Evolutionary conservation across 352 stramenopile genomes (phyloP), one percentile per base, ranked within the genome.

Genomic region (Globisporangium splendens): DNA sequence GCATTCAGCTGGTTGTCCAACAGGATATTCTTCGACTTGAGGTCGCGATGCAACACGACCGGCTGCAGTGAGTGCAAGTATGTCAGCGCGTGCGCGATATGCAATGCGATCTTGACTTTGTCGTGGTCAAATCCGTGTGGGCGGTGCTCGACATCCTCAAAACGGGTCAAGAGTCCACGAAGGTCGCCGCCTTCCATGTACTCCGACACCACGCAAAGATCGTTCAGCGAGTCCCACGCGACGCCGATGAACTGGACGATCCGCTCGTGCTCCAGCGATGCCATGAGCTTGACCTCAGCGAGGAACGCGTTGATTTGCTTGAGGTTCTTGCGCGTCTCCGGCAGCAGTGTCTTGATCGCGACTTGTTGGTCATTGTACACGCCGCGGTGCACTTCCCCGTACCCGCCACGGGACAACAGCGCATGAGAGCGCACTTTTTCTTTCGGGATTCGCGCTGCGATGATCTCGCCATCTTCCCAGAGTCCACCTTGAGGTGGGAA

Each of bases 131-230:
- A 74, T n/a, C n/a, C 24, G 5, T 31, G 24, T 5, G 24, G 2
- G 5, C 2, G 2, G 24, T 31, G 24, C 5, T 31, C 24, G 5
- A 31, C 24, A 5, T 31, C 24, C 24, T 31, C 24, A 5, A 31
- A 31, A 31, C 24, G 24, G 5, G 24, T 35, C 10, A 75, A 43
- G 12, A 78, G 53, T 11, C 21, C 52, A 7, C 66, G 53, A 11
- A 78, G 46, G 41, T 78, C 66, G 14, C 70, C 70, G 17, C 70
- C 70, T 8, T 62, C 38, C 60, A 78, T 70, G 59, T 62, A 78
- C 60, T 78, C 66, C 31, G 66, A 73, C 14, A 75, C 31, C 18
- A 75, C 50, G 8, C 63, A 56, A 3, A 78, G 58, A 15, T 78
- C 70, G 17, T 44, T 47, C n/a, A 73, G 61, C 41, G 58, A 47